Base-by-base conservation (phyloP, 2,329 filamentous ascomycete genomes). In the Penicillium griseofulvum region DNA sequence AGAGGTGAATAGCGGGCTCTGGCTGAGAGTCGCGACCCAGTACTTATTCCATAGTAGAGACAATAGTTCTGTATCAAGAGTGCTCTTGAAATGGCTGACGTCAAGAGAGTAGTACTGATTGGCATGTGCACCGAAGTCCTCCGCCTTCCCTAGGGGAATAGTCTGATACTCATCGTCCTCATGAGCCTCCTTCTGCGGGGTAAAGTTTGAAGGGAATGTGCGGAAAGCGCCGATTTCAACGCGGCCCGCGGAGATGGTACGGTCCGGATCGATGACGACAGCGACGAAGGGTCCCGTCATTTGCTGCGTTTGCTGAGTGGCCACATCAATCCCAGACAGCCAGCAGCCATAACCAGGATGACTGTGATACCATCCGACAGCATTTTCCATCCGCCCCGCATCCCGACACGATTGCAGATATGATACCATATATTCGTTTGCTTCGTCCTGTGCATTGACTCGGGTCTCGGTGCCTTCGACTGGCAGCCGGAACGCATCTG, bases 401-500 rank as follows among this genome's bases (percentile, higher is more conserved):
- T 92, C 86, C 56, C 93, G 83, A 64, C 88, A 89, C 3, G 87
- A 79, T 64, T 87, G 81, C 28, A 95, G 82, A 70, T 95, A 97
- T 62, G 89, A 85, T 52, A 96, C 87, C 80, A 97, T 90, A 78
- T 97, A 99, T 78, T 97, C 94, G 78, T 97, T 95, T 51, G 93
- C 94, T 65, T 97, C 92, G 63, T 89, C 88, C 69, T 96, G 91
- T 0, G 94, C 94, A 72, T 99, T 99, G 65, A 99, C 94, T 58
- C 94, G 83, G 2, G 94, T 99, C 78, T 99, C 94, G n/a, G 94
- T 99, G 26, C 94, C 94, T 72, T 99, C 94, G 38, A 99, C 94
- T 0, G 94, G 94, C 37, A 99, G 79, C 19, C 92, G 86, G 75
- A 97, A 94, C 26, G 92, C 91, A 70, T 99, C 94, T 1, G 92